phyloP scores from a whole-genome alignment of 768 basidiomycete genomes.

The Pholiota molesta region DNA sequence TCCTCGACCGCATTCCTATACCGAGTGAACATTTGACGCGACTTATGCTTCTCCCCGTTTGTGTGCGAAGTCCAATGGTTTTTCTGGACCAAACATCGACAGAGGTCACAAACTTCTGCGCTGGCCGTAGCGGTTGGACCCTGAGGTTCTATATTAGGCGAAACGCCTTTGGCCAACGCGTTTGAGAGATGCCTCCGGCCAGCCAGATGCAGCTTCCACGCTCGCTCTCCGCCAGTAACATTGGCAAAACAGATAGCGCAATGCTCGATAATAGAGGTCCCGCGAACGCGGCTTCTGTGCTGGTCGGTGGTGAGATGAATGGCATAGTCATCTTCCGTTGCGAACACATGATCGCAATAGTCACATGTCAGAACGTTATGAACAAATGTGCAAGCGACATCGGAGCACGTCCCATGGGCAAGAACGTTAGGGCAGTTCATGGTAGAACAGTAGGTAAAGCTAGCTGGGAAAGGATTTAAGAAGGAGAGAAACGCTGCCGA shows the following conservation, averaged over 20 bases:
- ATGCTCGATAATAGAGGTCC: slow-evolving; percentile 19
- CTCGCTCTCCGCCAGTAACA: slow-evolving; percentile 12
- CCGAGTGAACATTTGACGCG: slow-evolving; percentile 38
- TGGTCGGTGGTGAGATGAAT: slow-evolving; percentile 32
- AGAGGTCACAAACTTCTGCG: slow-evolving; percentile 31
- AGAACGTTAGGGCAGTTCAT: slow-evolving; percentile 41
- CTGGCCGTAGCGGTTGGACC: slow-evolving; percentile 17
- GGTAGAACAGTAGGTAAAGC: not conserved
- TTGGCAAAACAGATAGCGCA: slow-evolving; percentile 37
- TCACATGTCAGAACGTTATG: slow-evolving; percentile 44
- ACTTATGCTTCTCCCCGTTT: slow-evolving; percentile 31
- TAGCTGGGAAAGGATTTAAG: not conserved
- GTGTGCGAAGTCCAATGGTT: slow-evolving; percentile 38
- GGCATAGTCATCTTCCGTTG: slow-evolving; percentile 20
- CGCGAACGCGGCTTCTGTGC: slow-evolving; percentile 31
- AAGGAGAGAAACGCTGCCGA: not conserved
- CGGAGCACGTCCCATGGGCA: slow-evolving; percentile 36
- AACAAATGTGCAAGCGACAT: slow-evolving; percentile 28
- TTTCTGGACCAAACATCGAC: slow-evolving; percentile 25
- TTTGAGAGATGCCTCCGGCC: slow-evolving; percentile 16
- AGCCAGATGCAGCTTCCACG: slow-evolving; percentile 24
- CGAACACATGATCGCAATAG: slow-evolving; percentile 39
- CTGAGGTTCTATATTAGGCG: slow-evolving; percentile 34
- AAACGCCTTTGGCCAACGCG: slow-evolving; percentile 19
- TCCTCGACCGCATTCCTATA: slow-evolving; percentile 50